Evolutionary conservation across 768 basidiomycete genomes (phyloP), one percentile per base, ranked within the genome.

Genomic region (Hebeloma cylindrosporum): DNA sequence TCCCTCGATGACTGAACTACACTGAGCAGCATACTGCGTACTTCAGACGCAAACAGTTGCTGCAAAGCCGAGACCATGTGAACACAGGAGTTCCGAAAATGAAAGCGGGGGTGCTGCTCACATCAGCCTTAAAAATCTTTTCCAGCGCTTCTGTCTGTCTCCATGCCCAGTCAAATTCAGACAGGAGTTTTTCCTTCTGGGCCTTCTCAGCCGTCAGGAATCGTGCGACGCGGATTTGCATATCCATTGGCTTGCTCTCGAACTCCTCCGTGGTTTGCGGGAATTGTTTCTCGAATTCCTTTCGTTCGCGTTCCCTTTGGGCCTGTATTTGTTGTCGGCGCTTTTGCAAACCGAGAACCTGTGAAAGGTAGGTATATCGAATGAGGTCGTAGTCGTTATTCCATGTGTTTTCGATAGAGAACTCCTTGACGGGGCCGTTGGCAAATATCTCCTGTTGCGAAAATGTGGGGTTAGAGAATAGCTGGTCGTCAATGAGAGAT

Each of bases 121-220:
- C 77, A 48, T 75, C 69, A 22, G 57, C 54, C 26, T 65, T 56
- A 53, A 70, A 79, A 3, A 61, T 60, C 0, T 67, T 58, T 27
- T 63, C 49, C 31, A 83, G 64, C 2, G 76, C 70, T 10, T 65
- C 52, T 14, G 75, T 73, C 41, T 75, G 73, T 29, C 72, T 66
- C 63, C 65, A 78, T 0, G 71, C 68, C 82, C 82, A 84, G 0
- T 65, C 62, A 56, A 66, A 82, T 40, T 78, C 68, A 21, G 49
- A 53, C 57, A 73, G 53, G 68, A 78, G 74, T 53, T 49, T 71
- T 41, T 83, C 80, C 48, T 72, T 66, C 25, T 61, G 65, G 5
- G 34, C 27, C 7, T 36, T 37, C 34, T 68, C 60, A 0, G 52
- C 51, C 5, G 54, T 46, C 22, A 83, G 60, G 53, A 79, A 81